phyloP scores from a whole-genome alignment of 208 protist genomes.

The Entamoeba invadens region DNA sequence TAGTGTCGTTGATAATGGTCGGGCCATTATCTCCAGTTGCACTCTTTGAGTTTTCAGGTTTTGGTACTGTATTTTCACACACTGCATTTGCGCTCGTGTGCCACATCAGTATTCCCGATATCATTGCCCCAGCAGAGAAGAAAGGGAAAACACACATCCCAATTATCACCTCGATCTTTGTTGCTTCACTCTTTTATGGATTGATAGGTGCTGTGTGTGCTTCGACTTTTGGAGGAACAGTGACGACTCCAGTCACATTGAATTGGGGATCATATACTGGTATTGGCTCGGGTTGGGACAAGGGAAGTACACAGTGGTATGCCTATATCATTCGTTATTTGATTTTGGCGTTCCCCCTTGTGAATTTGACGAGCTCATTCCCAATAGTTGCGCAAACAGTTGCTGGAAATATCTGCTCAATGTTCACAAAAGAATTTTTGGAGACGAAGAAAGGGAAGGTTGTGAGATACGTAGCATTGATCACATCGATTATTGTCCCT shows the following conservation, averaged over 20 bases:
- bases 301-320: neutral
- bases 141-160: neutral
- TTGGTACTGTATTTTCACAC: neutral
- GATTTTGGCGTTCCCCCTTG: neutral
- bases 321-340: neutral
- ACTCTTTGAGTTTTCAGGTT: neutral
- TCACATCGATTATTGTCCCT: neutral
- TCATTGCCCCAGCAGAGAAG: neutral
- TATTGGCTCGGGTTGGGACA: neutral
- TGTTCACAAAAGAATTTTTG: neutral
- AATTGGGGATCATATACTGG: neutral
- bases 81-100: neutral
- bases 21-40: neutral
- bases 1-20: neutral
- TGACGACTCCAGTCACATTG: neutral
- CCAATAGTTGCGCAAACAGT: neutral
- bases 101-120: neutral
- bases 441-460: neutral
- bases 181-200: neutral
- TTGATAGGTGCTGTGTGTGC: neutral
- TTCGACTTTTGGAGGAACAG: neutral
- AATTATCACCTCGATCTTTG: neutral
- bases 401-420: neutral
- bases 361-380: neutral
- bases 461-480: neutral